Conservation (phyloP, 345 rosid genomes). For the Clausena lansium region DNA sequence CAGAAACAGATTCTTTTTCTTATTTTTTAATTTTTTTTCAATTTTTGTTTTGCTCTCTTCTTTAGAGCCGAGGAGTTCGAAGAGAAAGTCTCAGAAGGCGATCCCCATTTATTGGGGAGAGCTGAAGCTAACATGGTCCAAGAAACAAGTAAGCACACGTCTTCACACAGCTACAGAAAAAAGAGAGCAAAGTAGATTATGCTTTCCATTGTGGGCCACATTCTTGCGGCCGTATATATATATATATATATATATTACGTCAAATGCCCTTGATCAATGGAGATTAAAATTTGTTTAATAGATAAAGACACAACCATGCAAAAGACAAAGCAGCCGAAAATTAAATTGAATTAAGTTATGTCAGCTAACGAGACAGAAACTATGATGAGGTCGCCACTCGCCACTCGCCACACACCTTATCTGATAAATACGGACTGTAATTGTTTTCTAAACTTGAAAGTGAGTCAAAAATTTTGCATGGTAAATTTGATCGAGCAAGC, state of each 20-base stretch:
- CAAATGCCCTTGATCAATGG: not conserved
- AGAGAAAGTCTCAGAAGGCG: not conserved
- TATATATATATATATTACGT: not conserved
- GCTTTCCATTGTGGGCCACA: not conserved
- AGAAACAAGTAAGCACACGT: conserved; percentile 9
- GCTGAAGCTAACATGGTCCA: not conserved
- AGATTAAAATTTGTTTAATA: not conserved
- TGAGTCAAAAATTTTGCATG: not conserved
- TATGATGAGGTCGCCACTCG: not conserved
- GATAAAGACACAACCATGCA: conserved; percentile 12
- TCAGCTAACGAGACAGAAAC: not conserved
- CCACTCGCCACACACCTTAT: not conserved
- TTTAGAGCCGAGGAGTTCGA: conserved; percentile 8
- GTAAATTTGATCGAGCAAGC: not conserved
- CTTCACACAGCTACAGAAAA: not conserved
- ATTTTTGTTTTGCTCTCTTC: not conserved
- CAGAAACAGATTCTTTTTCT: not conserved
- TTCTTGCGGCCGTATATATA: not conserved
- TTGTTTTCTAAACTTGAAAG: not conserved
- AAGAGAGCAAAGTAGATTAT: not conserved
- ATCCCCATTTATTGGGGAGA: not conserved
- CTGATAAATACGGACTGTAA: not conserved
- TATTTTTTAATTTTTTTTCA: not conserved
- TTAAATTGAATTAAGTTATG: not conserved
- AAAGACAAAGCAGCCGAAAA: conserved; percentile 5